phyloP scores from a whole-genome alignment of 108 stramenopile species.

The Cyclotella baltica region DNA sequence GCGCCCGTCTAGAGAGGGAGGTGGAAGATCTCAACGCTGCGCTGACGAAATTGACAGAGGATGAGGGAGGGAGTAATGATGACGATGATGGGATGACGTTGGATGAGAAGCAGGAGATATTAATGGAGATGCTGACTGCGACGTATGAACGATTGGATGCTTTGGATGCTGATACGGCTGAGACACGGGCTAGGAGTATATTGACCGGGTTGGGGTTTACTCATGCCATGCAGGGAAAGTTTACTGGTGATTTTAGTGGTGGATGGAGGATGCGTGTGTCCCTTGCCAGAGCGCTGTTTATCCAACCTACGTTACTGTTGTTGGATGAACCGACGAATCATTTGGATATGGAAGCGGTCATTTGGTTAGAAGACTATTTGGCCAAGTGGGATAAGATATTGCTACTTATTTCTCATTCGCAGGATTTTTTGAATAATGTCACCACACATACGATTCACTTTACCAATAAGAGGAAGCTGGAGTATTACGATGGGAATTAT shows the following conservation, averaged over 20 bases:
- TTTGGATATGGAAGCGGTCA: slow-evolving; percentile 96
- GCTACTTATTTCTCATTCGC: slow-evolving; percentile 87
- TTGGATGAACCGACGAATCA: slow-evolving; percentile 97
- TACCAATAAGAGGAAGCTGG: slow-evolving; percentile 75
- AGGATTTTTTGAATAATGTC: slow-evolving; percentile 96
- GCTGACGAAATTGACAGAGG: slow-evolving; percentile 75
- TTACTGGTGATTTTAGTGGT: slow-evolving; percentile 96
- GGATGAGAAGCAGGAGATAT: slow-evolving; percentile 87
- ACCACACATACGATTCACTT: slow-evolving; percentile 98
- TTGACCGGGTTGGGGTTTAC: slow-evolving; percentile 97
- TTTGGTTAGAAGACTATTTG: slow-evolving; percentile 97
- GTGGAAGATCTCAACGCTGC: slow-evolving; percentile 91
- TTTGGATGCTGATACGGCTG: slow-evolving; percentile 96
- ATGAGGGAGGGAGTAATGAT: slow-evolving; percentile 57
- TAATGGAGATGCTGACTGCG: slow-evolving; percentile 82
- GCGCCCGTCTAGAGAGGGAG: slow-evolving; percentile 86
- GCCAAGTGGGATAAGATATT: slow-evolving; percentile 91
- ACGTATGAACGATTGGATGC: slow-evolving; percentile 94
- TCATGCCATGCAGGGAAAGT: slow-evolving; percentile 90
- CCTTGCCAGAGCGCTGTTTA: slow-evolving; percentile 84
- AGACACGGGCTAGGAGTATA: slow-evolving; percentile 95
- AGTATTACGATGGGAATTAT: slow-evolving; percentile 97
- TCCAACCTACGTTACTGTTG: slow-evolving; percentile 88
- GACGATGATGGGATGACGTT: slow-evolving; percentile 61
- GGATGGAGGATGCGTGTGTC: slow-evolving; percentile 97